A percentile compares a stretch with the other conserved stretches of the same genome.
Conservation (phyloP, 2,329 filamentous ascomycete species). For the Ilyonectria destructans region DNA sequence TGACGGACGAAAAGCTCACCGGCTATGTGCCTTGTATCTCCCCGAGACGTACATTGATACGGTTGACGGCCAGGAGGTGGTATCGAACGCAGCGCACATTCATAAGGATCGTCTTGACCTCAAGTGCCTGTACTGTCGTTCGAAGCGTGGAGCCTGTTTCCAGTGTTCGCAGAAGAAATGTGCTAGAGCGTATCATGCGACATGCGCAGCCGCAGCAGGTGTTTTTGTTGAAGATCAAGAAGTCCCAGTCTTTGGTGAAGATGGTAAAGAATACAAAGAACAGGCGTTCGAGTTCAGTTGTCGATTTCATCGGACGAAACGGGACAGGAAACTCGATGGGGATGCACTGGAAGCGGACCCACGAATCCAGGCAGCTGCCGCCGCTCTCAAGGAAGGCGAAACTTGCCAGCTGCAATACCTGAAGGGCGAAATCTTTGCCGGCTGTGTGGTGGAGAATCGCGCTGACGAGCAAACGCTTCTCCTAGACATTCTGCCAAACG, state of each 20-base stretch:
- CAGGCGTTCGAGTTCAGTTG: constrained; percentile 95
- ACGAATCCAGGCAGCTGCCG: constrained; percentile 78
- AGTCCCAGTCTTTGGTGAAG: constrained; percentile 89
- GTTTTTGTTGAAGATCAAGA: constrained; percentile 92
- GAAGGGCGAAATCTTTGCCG: constrained; percentile 91
- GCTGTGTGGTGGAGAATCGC: constrained; percentile 88
- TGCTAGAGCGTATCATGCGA: constrained; percentile 92
- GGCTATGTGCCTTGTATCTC: constrained; percentile 90
- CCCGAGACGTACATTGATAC: constrained; percentile 91
- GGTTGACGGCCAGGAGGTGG: constrained; percentile 79
- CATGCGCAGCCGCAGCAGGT: constrained; percentile 92
- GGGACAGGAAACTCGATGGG: constrained; percentile 82
- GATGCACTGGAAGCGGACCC: constrained; percentile 80
- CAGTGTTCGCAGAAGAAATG: constrained; percentile 98
- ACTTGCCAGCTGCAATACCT: constrained; percentile 90
- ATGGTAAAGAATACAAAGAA: constrained; percentile 93
- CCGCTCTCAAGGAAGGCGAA: constrained; percentile 79
- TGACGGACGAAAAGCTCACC: constrained; percentile 89
- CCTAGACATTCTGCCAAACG: constrained; percentile 87
- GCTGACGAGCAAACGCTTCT: constrained; percentile 82
- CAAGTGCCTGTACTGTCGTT: constrained; percentile 95
- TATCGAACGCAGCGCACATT: constrained; percentile 86
- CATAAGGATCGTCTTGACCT: constrained; percentile 90
- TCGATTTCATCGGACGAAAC: constrained; percentile 92
- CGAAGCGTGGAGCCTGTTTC: constrained; percentile 95